phyloP scores from a whole-genome alignment of 768 basidiomycete genomes.

The Suillus brevipes region DNA sequence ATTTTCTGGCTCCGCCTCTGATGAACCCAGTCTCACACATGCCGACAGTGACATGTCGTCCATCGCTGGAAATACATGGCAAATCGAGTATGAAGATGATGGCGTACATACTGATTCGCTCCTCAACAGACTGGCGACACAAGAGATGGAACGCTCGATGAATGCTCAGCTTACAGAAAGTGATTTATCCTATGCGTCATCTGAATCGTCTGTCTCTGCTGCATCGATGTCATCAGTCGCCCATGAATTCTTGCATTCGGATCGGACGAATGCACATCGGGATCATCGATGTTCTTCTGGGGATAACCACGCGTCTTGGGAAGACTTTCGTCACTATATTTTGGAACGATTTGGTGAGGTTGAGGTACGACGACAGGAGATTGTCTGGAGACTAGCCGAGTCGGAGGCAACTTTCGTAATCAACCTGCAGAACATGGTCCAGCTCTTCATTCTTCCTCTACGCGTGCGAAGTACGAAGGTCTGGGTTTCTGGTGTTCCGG shows the following conservation, averaged over 20 bases:
- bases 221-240: conserved; percentile 21
- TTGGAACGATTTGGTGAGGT: conserved; percentile 40
- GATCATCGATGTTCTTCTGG: conserved; percentile 14
- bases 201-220: conserved; percentile 15
- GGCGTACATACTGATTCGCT: conserved; percentile 33
- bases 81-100: conserved; percentile 32
- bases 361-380: conserved; percentile 64
- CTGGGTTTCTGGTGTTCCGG: conserved; percentile 84
- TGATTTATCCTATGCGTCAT: conserved; percentile 6
- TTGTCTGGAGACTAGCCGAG: conserved; percentile 66
- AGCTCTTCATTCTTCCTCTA: conserved; percentile 77
- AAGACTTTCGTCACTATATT: conserved; percentile 21
- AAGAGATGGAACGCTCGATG: background rate
- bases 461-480: conserved; percentile 64
- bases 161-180: conserved; percentile 8
- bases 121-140: conserved; percentile 18
- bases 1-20: conserved; percentile 15
- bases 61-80: conserved; percentile 40
- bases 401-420: conserved; percentile 71
- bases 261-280: conserved; percentile 10
- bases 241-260: conserved; percentile 28
- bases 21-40: conserved; percentile 26
- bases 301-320: conserved; percentile 19
- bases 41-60: conserved; percentile 51
- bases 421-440: conserved; percentile 62